Conservation (phyloP, 1,284 basidiomycete species). For the Peniophora sp. region DNA sequence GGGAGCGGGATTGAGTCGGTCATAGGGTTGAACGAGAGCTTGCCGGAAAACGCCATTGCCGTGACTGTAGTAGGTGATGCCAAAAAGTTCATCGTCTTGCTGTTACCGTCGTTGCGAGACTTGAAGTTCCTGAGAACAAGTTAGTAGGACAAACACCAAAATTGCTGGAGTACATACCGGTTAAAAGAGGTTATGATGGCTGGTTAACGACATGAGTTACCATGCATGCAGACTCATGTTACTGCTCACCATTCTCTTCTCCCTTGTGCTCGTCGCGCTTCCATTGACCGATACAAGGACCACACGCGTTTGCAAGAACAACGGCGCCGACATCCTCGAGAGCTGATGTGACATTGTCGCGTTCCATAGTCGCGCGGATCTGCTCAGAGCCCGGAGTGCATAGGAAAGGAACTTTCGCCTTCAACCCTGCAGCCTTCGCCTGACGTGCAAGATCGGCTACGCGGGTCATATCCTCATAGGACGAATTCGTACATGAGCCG, state of each 20-base stretch:
- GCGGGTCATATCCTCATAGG: constrained; percentile 91
- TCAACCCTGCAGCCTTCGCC: constrained; percentile 79
- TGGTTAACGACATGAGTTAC: constrained; percentile 19
- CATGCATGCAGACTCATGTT: constrained; percentile 1
- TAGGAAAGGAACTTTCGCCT: constrained; percentile 86
- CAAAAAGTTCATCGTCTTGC: constrained; percentile 95
- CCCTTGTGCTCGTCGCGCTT: constrained; percentile 86
- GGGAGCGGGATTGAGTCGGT: constrained; percentile 75
- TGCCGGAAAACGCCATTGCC: constrained; percentile 94
- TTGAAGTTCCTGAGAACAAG: constrained; percentile 71
- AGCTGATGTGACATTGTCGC: constrained; percentile 79
- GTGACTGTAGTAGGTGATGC: constrained; percentile 97
- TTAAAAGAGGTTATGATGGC: constrained; percentile 98
- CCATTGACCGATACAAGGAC: constrained; percentile 98
- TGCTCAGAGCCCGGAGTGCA: constrained; percentile 98
- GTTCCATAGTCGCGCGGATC: constrained; percentile 96
- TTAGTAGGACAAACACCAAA: constrained; percentile 4
- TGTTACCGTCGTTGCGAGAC: constrained; percentile 95
- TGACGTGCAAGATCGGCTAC: constrained; percentile 91
- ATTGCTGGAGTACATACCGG: constrained; percentile 39
- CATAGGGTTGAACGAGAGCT: constrained; percentile 91
- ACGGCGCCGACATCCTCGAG: constrained; percentile 84
- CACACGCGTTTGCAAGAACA: constrained; percentile 97
- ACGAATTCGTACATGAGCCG: constrained; percentile 97
- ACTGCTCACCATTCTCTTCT: constrained; percentile 81